Evolutionary conservation across 306 rosid species (phyloP).

Genomic region (Calophaca sinica): DNA sequence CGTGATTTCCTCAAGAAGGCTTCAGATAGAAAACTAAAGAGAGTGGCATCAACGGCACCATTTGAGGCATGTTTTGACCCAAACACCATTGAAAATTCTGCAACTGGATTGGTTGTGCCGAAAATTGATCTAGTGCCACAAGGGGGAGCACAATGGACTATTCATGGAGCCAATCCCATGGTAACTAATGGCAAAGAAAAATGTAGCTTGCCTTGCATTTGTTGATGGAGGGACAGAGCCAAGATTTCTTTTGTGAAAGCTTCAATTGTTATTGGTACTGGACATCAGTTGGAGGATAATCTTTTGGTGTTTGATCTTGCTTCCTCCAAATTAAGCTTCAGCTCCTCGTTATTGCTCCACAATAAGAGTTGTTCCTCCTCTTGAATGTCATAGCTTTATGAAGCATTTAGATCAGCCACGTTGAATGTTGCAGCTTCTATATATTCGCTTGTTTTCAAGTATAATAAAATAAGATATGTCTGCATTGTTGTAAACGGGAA

Average conservation of each 20-base stretch:
- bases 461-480: no score
- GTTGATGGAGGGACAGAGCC: conserved; percentile 49
- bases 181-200: conserved; percentile 44
- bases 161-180: conserved; percentile 48
- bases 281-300: conserved; percentile 27
- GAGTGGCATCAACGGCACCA: conserved; percentile 45
- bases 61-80: conserved; percentile 50
- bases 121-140: conserved; percentile 47
- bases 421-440: no score
- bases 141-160: conserved; percentile 46
- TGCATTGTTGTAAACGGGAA: no score
- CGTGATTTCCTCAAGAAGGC: conserved; percentile 35
- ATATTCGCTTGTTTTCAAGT: no score
- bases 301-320: conserved; percentile 47
- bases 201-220: conserved; percentile 53
- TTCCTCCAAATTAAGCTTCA: conserved; percentile 45
- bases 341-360: conserved; percentile 47
- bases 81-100: background rate
- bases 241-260: conserved; percentile 1
- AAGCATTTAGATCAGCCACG: no score
- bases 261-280: conserved; percentile 48
- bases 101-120: conserved; percentile 32
- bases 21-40: conserved; percentile 43
- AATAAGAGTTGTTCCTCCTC: no score
- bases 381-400: no score